phyloP scores from a whole-genome alignment of 1,284 basidiomycete species.

The Salmacisia buchloeana region DNA sequence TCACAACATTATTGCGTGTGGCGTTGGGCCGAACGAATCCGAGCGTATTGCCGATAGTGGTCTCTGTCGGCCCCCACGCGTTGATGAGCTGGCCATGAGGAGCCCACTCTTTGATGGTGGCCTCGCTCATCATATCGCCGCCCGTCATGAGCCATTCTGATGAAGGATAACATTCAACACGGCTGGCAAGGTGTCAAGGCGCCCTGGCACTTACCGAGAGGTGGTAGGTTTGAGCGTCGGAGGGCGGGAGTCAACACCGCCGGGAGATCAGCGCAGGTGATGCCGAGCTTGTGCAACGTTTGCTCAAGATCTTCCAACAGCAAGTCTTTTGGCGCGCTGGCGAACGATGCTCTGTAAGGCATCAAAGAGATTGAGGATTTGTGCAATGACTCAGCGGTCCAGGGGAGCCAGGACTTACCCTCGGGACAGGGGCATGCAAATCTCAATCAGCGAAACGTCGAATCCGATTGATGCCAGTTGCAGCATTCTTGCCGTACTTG shows the following conservation, averaged over 20 bases:
- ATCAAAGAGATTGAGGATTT: neutral
- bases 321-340: conserved; percentile 38
- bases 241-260: conserved; percentile 42
- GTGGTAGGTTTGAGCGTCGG: conserved; percentile 32
- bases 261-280: conserved; percentile 46
- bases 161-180: neutral
- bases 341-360: conserved; percentile 27
- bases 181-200: too few relatives aligned
- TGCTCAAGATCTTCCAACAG: conserved; percentile 40
- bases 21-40: conserved; percentile 30
- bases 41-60: conserved; percentile 48
- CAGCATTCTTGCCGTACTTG: conserved; percentile 27
- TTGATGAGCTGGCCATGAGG: conserved; percentile 41
- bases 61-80: conserved; percentile 48
- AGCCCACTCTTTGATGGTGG: conserved; percentile 41
- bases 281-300: conserved; percentile 32
- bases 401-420: too few relatives aligned
- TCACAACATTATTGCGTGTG: conserved; percentile 37
- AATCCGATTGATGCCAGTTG: conserved; percentile 48
- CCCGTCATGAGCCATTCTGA: conserved; percentile 49
- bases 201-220: conserved; percentile 17
- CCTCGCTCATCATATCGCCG: conserved; percentile 44
- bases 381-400: too few relatives aligned
- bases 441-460: conserved; percentile 47
- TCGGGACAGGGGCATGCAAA: conserved; percentile 44